These are phyloP conservation scores for Bacidia gigantensis DNA, from an alignment of 495 filamentous ascomycete species.

Conservation along the genomic window DNA sequence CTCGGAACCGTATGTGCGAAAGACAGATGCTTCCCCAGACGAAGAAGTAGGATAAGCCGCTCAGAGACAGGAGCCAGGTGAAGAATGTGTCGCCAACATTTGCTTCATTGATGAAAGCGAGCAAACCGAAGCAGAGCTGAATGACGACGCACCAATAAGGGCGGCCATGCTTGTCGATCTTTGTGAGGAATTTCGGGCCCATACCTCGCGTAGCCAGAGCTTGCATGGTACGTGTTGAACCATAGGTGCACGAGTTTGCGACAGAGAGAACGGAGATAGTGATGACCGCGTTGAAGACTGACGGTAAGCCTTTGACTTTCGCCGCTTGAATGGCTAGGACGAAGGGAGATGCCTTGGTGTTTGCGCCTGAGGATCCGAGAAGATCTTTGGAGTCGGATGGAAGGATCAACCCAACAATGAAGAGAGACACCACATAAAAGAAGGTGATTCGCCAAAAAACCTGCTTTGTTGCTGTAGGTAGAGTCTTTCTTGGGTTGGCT, in stretches of 20 bases:
- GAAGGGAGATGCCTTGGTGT: slow-evolving; percentile 55
- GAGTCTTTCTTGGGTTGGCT: slow-evolving; percentile 45
- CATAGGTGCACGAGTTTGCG: slow-evolving; percentile 50
- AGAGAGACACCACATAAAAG: slow-evolving; percentile 62
- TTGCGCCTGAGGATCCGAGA: slow-evolving; percentile 32
- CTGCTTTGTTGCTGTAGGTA: slow-evolving; percentile 57
- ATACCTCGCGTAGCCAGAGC: slow-evolving; percentile 42
- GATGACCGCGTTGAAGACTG: slow-evolving; percentile 64
- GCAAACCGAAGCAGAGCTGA: slow-evolving; percentile 38
- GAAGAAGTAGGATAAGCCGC: slow-evolving; percentile 53
- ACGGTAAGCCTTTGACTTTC: slow-evolving; percentile 49
- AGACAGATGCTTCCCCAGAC: slow-evolving; percentile 59
- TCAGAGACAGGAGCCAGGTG: slow-evolving; percentile 54
- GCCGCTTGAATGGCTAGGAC: slow-evolving; percentile 57
- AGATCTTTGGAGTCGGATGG: slow-evolving; percentile 33
- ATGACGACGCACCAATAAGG: slow-evolving; percentile 40
- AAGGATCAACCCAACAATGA: slow-evolving; percentile 64
- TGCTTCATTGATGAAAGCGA: slow-evolving; percentile 42
- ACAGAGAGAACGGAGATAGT: slow-evolving; percentile 53
- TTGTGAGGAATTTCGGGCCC: slow-evolving; percentile 42
- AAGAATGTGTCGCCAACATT: slow-evolving; percentile 28
- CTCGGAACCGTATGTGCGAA: slow-evolving; percentile 62
- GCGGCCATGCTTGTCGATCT: slow-evolving; percentile 44
- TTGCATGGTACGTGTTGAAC: slow-evolving; percentile 49
- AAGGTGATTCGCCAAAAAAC: slow-evolving; percentile 63